These are phyloP conservation scores for Globisporangium paroecandrum DNA, from an alignment of 352 stramenopile genomes.

Conservation along the genomic window DNA sequence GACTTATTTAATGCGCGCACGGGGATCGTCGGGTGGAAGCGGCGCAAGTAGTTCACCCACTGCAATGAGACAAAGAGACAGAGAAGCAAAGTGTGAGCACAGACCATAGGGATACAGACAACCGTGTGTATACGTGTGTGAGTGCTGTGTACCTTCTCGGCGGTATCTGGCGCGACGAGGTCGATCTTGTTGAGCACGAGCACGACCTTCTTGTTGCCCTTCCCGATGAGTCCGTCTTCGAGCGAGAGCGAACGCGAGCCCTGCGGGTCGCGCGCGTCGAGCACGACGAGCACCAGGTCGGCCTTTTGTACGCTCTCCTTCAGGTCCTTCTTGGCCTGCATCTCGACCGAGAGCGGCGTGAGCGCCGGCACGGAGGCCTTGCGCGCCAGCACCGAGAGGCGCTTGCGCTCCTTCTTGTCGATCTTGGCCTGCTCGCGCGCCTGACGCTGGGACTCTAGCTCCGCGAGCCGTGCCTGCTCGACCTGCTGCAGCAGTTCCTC, in stretches of 20 bases:
- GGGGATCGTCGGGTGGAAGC: conserved; percentile 93
- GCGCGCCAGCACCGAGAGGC: conserved; percentile 26
- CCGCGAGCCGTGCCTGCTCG: conserved; percentile 71
- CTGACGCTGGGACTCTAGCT: conserved; percentile 59
- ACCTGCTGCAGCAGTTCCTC: conserved; percentile 90
- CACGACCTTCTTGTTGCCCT: conserved; percentile 95
- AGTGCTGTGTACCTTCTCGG: conserved; percentile 63
- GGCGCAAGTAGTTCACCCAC: conserved; percentile 91
- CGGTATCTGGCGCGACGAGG: conserved; percentile 86
- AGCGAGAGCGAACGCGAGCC: conserved; percentile 91
- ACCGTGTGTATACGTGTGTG: no score
- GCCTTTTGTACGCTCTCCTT: conserved; percentile 65
- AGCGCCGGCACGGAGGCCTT: conserved; percentile 29
- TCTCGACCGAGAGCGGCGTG: conserved; percentile 65
- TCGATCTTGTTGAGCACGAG: conserved; percentile 99
- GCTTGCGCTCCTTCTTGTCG: conserved; percentile 73
- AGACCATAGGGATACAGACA: conserved; percentile 23
- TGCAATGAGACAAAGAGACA: conserved; percentile 3
- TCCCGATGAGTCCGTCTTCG: conserved; percentile 93
- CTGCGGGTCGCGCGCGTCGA: conserved; percentile 98
- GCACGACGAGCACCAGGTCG: conserved; percentile 81
- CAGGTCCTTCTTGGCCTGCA: conserved; percentile 77
- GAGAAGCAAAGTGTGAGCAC: conserved; percentile 2
- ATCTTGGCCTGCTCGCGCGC: conserved; percentile 59
- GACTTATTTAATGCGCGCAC: conserved; percentile 74